Percentiles rank a stretch among this genome's conserved stretches.
Conservation (phyloP, 2,329 filamentous ascomycete species). For the Neofusicoccum sp. region DNA sequence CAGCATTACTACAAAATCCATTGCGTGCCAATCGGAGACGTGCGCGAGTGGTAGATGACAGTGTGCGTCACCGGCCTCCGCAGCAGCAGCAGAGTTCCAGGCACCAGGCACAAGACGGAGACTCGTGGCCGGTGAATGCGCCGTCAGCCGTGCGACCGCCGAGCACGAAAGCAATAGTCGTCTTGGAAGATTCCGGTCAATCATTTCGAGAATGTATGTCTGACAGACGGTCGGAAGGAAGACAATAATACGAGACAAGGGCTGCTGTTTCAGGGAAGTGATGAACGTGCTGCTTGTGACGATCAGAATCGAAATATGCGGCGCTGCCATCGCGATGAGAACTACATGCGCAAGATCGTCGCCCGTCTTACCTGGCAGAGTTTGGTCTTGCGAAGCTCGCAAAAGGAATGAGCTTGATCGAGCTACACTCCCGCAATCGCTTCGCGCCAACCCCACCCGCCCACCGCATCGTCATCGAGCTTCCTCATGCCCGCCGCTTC, state of each 20-base stretch:
- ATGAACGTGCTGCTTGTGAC: background rate
- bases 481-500: slow-evolving; percentile 48
- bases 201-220: background rate
- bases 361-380: background rate
- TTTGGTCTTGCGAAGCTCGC: slow-evolving; percentile 1
- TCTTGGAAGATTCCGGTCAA: background rate
- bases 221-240: background rate
- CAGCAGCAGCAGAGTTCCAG: background rate
- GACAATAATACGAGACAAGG: background rate
- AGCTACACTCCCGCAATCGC: slow-evolving; percentile 44
- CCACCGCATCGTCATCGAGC: slow-evolving; percentile 33
- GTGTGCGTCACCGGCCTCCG: slow-evolving; percentile 1
- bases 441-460: slow-evolving; percentile 49
- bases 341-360: slow-evolving; percentile 1
- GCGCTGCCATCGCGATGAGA: background rate
- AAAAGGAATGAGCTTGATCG: slow-evolving; percentile 3
- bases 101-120: slow-evolving; percentile 11
- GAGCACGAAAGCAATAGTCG: slow-evolving; percentile 2
- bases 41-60: slow-evolving; percentile 5
- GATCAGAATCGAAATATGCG: background rate
- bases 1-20: slow-evolving; percentile 7
- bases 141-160: background rate
- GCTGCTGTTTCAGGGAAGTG: background rate
- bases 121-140: slow-evolving; percentile 1
- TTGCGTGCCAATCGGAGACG: slow-evolving; percentile 8